Conservation (phyloP, 345 rosid genomes). For the Kandelia obovata region DNA sequence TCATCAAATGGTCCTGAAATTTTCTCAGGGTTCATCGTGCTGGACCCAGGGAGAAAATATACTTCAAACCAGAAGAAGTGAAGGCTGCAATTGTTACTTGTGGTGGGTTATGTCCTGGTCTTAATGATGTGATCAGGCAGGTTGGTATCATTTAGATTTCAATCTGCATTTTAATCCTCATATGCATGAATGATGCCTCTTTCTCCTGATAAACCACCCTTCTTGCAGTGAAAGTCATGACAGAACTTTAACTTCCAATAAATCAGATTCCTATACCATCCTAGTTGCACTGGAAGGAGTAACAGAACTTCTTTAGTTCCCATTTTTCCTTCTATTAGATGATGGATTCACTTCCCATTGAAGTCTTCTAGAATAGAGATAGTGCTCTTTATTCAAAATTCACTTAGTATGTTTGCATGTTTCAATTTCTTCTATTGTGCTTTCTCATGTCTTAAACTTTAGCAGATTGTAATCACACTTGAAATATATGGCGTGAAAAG, state of each 20-base stretch:
- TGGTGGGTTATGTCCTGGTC: conserved; percentile 97
- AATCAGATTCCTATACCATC: background rate
- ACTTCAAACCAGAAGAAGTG: conserved; percentile 81
- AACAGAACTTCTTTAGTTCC: background rate
- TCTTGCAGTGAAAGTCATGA: background rate
- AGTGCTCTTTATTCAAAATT: background rate
- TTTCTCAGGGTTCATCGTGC: conserved; percentile 81
- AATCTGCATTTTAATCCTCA: conserved; percentile 3
- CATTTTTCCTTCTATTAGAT: background rate
- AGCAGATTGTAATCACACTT: conserved; percentile 92
- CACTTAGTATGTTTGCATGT: background rate
- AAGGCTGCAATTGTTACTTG: conserved; percentile 91
- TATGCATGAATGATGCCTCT: background rate
- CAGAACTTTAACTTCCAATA: conserved; percentile 7
- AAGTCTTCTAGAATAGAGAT: background rate
- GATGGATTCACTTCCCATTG: background rate
- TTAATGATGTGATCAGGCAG: conserved; percentile 90
- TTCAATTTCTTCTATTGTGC: conserved; percentile 13
- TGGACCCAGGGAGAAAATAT: conserved; percentile 88
- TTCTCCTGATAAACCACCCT: background rate
- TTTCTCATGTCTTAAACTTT: conserved; percentile 12
- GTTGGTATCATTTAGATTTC: conserved; percentile 32
- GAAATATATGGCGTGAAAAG: conserved; percentile 94
- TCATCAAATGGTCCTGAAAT: conserved; percentile 6
- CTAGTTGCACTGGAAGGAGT: too few species aligned